Evolutionary conservation across 495 filamentous ascomycete species (phyloP).

Genomic region (Podospora pseudocomata): DNA sequence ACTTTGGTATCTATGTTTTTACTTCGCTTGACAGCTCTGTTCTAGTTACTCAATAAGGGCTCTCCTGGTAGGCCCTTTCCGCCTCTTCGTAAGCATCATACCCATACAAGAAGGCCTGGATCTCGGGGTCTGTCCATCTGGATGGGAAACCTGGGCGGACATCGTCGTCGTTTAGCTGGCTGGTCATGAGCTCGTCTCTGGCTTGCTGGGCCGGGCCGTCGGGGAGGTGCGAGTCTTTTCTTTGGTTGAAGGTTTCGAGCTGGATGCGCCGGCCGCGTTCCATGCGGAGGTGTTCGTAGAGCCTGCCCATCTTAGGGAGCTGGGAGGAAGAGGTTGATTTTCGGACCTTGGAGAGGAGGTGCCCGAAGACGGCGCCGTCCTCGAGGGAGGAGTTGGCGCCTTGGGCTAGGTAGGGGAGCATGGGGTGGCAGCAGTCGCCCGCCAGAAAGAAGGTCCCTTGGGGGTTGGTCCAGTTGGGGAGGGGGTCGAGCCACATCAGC

Average conservation of each 20-base stretch:
- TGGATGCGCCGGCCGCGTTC: conserved; percentile 54
- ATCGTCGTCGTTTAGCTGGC: conserved; percentile 34
- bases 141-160: conserved; percentile 53
- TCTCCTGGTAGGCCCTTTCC: conserved; percentile 45
- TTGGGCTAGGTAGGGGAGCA: conserved; percentile 66
- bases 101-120: conserved; percentile 59
- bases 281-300: conserved; percentile 62
- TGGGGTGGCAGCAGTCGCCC: conserved; percentile 64
- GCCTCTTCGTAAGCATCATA: conserved; percentile 59
- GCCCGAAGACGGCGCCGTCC: conserved; percentile 52
- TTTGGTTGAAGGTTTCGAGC: conserved; percentile 48
- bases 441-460: conserved; percentile 42
- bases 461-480: conserved; percentile 40
- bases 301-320: conserved; percentile 45
- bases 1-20: too few relatives aligned
- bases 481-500: conserved; percentile 44
- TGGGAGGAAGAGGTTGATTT: conserved; percentile 44
- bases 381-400: conserved; percentile 54
- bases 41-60: conserved; percentile 32
- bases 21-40: too few relatives aligned
- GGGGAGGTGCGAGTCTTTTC: conserved; percentile 57
- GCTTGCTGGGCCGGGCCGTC: conserved; percentile 54
- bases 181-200: conserved; percentile 49
- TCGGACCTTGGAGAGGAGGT: conserved; percentile 51
- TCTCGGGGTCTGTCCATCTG: conserved; percentile 58